Percentiles rank a stretch among this genome's conserved stretches.
phyloP scores from a whole-genome alignment of 1,284 basidiomycete genomes.

The Moesziomyces antarcticus region DNA sequence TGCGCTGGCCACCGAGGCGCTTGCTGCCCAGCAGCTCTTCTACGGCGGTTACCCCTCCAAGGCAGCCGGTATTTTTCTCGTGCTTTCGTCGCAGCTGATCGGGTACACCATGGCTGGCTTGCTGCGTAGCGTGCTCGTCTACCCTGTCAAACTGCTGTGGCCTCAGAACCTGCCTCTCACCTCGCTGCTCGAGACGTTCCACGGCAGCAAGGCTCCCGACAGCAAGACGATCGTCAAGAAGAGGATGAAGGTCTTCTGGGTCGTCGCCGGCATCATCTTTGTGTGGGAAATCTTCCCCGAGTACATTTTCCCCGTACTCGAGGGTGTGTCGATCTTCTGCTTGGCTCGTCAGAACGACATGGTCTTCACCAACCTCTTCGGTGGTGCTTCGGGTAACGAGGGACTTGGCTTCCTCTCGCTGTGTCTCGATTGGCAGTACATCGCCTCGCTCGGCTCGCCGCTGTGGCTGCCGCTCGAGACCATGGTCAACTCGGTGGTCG shows the following conservation, averaged over 20 bases:
- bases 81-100: constrained; percentile 76
- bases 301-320: constrained; percentile 69
- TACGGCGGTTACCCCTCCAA: constrained; percentile 34
- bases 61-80: constrained; percentile 71
- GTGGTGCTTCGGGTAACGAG: constrained; percentile 39
- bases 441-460: constrained; percentile 25
- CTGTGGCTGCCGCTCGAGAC: constrained; percentile 37
- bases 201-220: constrained; percentile 33
- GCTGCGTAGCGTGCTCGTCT: constrained; percentile 36
- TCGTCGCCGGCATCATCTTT: constrained; percentile 51
- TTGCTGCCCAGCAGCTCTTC: constrained; percentile 41
- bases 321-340: constrained; percentile 67
- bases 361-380: constrained; percentile 43
- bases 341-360: constrained; percentile 66
- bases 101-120: constrained; percentile 74
- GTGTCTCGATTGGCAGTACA: constrained; percentile 45
- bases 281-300: constrained; percentile 69
- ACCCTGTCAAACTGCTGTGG: constrained; percentile 66
- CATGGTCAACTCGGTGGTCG: constrained; percentile 33
- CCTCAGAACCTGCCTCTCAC: constrained; percentile 55
- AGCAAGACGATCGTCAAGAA: constrained; percentile 70
- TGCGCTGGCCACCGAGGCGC: constrained; percentile 28
- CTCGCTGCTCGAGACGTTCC: constrained; percentile 55
- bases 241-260: constrained; percentile 75
- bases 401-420: constrained; percentile 39